These are phyloP conservation scores for Crithidia sp. DNA, from an alignment of 208 protist genomes.

Conservation along the genomic window DNA sequence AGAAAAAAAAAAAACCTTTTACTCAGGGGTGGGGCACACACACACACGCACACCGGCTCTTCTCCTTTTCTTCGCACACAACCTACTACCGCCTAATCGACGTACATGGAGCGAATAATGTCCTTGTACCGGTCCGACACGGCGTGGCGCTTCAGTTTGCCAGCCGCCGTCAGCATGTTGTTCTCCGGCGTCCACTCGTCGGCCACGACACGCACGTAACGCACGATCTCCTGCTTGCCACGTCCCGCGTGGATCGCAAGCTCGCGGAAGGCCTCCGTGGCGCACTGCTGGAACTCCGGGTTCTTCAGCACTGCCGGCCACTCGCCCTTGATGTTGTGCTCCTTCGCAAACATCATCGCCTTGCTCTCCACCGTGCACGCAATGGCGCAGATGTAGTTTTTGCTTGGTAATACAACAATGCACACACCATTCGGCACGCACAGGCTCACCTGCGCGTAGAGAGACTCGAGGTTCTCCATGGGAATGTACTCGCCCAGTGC, in stretches of 20 bases:
- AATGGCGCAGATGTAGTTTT: conserved; percentile 66
- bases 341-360: conserved; percentile 51
- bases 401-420: conserved; percentile 61
- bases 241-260: conserved; percentile 49
- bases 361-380: conserved; percentile 69
- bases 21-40: no score
- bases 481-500: conserved; percentile 90
- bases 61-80: conserved; percentile 8
- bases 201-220: conserved; percentile 51
- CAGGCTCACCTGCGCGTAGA: conserved; percentile 64
- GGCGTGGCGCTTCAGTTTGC: conserved; percentile 72
- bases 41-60: neutral
- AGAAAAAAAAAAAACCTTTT: no score
- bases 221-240: conserved; percentile 70
- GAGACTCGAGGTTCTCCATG: conserved; percentile 74
- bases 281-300: conserved; percentile 43
- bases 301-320: conserved; percentile 50
- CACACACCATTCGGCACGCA: conserved; percentile 67
- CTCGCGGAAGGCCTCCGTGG: conserved; percentile 37
- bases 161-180: conserved; percentile 67
- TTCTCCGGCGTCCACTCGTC: conserved; percentile 88
- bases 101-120: conserved; percentile 59
- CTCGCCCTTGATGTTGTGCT: conserved; percentile 45
- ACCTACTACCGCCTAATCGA: neutral
- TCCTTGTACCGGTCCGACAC: conserved; percentile 58